Base-by-base conservation (phyloP, 108 stramenopile genomes). In the Pseudonitzschia delicatissima region DNA sequence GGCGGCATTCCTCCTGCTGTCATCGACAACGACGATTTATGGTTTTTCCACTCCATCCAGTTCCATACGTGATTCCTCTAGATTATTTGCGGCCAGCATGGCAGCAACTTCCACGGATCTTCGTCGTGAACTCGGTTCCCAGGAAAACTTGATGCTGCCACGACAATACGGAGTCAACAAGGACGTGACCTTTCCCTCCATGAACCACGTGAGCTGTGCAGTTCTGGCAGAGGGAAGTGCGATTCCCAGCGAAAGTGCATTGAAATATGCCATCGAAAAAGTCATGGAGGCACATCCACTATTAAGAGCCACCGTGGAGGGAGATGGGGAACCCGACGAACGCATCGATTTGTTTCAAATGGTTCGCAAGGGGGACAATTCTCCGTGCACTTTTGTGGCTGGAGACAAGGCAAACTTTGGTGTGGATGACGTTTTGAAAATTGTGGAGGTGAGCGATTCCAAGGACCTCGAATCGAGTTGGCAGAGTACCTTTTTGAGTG, bases 91-190 rank as follows among this genome's bases (percentile, higher is more conserved):
- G n/a, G 47, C 21, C 23, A 6, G 21, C 47, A 21, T 2, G 3
- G 7, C 47, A 17, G 1, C 20, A 18, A 48, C 3, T 17, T 18
- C n/a, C 1, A 3, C 2, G 47, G 47, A 18, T 3, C 66, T 70
- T 57, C 53, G 64, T 26, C 83, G 92, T 9, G 64, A 75, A 15
- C 81, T 94, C 28, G 93, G 93, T 5, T 91, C 90, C n/a, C 93
- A 94, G 72, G 93, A 94, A 75, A 71, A 85, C 28, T 83, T 94
- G 63, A 91, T 94, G 89, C 75, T 89, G 4, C 93, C 93, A 7
- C 82, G 93, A 11, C 90, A 91, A 66, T 94, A 94, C 71, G 67
- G 64, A 13, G 76, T 79, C 7, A 81, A 72, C 25, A 62, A 62
- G 6, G 73, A 71, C 31, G 76, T 78, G 25, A 62, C 55, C 28